These are phyloP conservation scores for Cyathus striatus DNA, from an alignment of 768 basidiomycete genomes.

Conservation along the genomic window DNA sequence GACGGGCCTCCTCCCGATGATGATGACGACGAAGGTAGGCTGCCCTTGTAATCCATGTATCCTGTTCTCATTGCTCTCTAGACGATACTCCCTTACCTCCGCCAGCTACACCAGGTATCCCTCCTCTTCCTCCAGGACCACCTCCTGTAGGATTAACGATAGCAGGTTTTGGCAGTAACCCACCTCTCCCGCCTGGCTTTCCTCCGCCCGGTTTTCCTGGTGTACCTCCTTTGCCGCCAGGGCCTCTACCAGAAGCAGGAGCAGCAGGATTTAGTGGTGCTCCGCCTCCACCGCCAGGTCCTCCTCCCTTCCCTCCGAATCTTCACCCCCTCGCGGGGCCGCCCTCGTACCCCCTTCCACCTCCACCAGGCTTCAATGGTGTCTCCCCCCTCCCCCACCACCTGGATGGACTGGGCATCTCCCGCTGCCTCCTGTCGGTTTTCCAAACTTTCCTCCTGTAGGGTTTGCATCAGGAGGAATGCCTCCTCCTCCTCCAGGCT, in stretches of 20 bases:
- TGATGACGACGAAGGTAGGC: slow-evolving; percentile 6
- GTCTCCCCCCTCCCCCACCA: slow-evolving; percentile 7
- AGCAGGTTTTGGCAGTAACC: slow-evolving; percentile 15
- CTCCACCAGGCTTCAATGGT: slow-evolving; percentile 12
- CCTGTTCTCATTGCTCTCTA: background rate
- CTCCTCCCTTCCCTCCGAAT: too few species aligned
- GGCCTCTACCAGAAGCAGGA: too few species aligned
- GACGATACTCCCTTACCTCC: slow-evolving; percentile 5
- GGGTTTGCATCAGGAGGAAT: slow-evolving; percentile 13
- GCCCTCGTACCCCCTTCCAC: slow-evolving; percentile 16
- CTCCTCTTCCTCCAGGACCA: slow-evolving; percentile 2
- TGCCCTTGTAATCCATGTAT: slow-evolving; percentile 1
- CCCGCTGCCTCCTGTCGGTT: slow-evolving; percentile 13
- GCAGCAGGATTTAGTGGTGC: too few species aligned
- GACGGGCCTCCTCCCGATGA: slow-evolving; percentile 65
- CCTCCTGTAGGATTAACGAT: slow-evolving; percentile 15
- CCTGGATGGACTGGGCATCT: slow-evolving; percentile 1
- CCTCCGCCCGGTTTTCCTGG: slow-evolving; percentile 12
- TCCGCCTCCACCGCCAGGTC: too few species aligned
- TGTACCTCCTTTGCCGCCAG: slow-evolving; percentile 18
- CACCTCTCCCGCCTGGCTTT: slow-evolving; percentile 18
- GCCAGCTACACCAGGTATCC: slow-evolving; percentile 3
- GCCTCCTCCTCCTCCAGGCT: slow-evolving; percentile 56
- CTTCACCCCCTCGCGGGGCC: slow-evolving; percentile 15
- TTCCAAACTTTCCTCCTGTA: slow-evolving; percentile 15